Percentiles rank a stretch among this genome's conserved stretches.
Evolutionary conservation across 2,329 filamentous ascomycete species (phyloP).

Genomic region (Alternaria sp.): DNA sequence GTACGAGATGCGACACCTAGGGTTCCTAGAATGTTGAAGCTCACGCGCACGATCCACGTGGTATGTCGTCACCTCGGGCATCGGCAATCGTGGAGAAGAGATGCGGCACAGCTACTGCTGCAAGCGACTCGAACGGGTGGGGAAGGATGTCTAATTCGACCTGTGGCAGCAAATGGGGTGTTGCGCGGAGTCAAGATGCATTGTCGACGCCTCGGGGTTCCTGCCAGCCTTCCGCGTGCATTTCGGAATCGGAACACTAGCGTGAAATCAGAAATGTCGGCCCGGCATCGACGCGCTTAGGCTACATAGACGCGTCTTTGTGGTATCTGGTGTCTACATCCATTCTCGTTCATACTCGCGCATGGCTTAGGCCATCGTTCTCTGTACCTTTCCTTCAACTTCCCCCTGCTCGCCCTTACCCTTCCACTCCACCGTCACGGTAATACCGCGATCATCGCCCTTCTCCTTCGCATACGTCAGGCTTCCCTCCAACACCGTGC

Average conservation of each 20-base stretch:
- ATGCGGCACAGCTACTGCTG: background rate
- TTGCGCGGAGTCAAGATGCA: background rate
- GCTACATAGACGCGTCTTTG: background rate
- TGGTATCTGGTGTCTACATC: background rate
- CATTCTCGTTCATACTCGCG: background rate
- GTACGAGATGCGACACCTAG: constrained; percentile 14
- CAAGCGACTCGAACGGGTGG: fast-evolving
- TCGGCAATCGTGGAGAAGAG: background rate
- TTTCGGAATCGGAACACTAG: constrained; percentile 15
- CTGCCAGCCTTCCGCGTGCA: constrained; percentile 10
- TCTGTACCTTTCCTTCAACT: constrained; percentile 40
- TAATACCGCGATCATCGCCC: constrained; percentile 48
- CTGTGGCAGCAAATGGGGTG: background rate
- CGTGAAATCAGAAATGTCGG: background rate
- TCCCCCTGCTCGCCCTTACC: constrained; percentile 34
- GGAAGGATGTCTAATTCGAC: background rate
- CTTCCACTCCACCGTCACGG: constrained; percentile 50
- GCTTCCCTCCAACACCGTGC: constrained; percentile 71
- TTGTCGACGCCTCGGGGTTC: background rate
- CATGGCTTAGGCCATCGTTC: constrained; percentile 34
- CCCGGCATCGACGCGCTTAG: background rate
- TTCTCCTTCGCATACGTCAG: constrained; percentile 72
- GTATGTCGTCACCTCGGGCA: constrained; percentile 23
- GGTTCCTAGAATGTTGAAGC: constrained; percentile 13
- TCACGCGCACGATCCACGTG: constrained; percentile 45